Evolutionary conservation across 2,329 filamentous ascomycete species (phyloP), one percentile per base, ranked within the genome.

Genomic region (Xylariales sp.): DNA sequence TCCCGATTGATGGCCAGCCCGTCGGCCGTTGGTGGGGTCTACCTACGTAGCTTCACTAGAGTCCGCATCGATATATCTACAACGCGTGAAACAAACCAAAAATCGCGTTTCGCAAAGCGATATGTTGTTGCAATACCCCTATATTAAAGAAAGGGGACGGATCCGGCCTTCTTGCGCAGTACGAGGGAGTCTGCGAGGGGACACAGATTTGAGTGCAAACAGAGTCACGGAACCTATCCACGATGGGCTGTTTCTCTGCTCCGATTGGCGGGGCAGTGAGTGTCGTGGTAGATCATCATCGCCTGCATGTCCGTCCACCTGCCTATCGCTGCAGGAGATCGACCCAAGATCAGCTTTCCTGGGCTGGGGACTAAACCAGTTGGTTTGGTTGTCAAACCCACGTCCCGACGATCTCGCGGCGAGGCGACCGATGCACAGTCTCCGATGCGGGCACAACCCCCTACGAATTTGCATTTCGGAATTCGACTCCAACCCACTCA

Each of bases 281-380:
- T 34, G 50, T 36, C 48, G 23, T 28, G 28, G 39, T 12, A n/a
- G 58, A 62, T 66, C 55, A 62, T 67, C 64, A 60, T 52, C 58
- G 57, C n/a, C 59, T 23, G 28, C 45, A 49, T 39, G 48, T 32
- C 45, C 46, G 48, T 32, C 45, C 49, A 70, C 68, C 68, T 68
- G 61, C 68, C 68, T 68, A 70, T 70, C 66, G 32, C 39, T 39
- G 66, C 62, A 65, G 52, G 45, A n/a, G 53, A 70, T 69, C 66
- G 46, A 36, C 57, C 7, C 10, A 18, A 62, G 39, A 41, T 56
- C 28, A 14, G 39, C 54, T 43, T 14, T 56, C 30, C 36, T 39
- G 36, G 49, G 23, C 23, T 30, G 23, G 41, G 30, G 18, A 12
- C 32, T 39, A 48, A 43, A 9, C 12, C 14, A 9, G 36, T 12